Base-by-base conservation (phyloP, 805 yeast species). In the Yarrowia alimentaria region DNA sequence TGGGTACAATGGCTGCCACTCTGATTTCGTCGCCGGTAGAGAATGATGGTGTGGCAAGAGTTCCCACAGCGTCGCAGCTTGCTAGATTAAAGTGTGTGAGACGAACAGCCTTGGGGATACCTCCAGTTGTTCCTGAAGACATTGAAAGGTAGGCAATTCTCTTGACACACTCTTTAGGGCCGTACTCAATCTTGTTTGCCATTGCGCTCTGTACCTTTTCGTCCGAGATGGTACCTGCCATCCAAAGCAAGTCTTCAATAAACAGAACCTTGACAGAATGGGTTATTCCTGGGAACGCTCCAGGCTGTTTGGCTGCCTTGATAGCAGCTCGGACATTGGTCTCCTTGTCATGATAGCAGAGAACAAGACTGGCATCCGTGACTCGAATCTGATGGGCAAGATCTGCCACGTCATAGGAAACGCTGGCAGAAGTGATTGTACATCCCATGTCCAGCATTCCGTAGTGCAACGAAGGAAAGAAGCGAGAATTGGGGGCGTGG, bases 21-120 rank as follows among this genome's bases (percentile, higher is more conserved):
- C 43, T 13, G 14, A 37, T 37, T 1, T 37, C 43, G 17, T 37
- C 43, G 16, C 43, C 43, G 11, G 48, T 40, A 1, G 34, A 26
- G 57, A 56, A 69, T 61, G 80, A 81, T 63, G 67, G 70, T 1
- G 48, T 40, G 2, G 32, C 20, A 25, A 71, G 61, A 12, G 48
- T 40, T 28, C 34, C 34, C 3, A 40, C 19, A 14, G 67, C 67
- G 12, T 77, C 72, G 7, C 34, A 40, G 56, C 19, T 13, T 1
- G 24, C 78, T 14, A 78, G 72, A 56, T 79, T 81, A 42, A 62
- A 63, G 57, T 85, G 91, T 25, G 79, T 73, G 54, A 83, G 69
- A 18, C 80, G 78, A 19, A 83, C 94, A 58, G 93, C 93, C 69
- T 85, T 85, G 54, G 93, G 89, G 10, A 40, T 19, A 45, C 93